Base-by-base conservation (phyloP, 2,329 filamentous ascomycete species). In the Pseudopithomyces chartarum region DNA sequence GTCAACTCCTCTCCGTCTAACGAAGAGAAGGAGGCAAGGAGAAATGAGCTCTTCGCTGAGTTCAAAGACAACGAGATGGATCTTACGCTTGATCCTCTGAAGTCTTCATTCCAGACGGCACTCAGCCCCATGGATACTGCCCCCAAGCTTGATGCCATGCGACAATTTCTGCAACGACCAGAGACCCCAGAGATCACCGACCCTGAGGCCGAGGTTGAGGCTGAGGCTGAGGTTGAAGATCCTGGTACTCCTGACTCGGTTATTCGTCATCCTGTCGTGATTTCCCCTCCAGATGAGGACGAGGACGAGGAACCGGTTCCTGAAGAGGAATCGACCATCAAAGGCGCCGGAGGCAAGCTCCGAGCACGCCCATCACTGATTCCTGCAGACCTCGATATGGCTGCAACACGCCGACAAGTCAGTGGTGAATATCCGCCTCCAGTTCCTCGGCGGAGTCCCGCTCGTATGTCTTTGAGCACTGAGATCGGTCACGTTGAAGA, bases 291-390 rank as follows among this genome's bases (percentile, higher is more conserved):
- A n/a, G n/a, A n/a, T 62, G 76, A 64, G 7, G 73, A 79, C 2
- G 74, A n/a, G n/a, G n/a, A 76, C 15, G 82, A 86, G 44, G 85
- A 86, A 0, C 82, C 82, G 34, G 86, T 98, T 56, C 92, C 94
- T 1, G 92, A 96, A 66, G 86, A 87, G 45, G 80, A 91, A 46
- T 92, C 94, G 4, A 97, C 94, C 0, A 93, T 98, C 78, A 95
- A 94, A 74, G 90, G 92, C 8, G 88, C 90, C 20, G 91, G 92
- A 7, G 91, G 91, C 11, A 92, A 88, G 74, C 83, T 98, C 39
- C 97, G 96, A 81, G 95, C 93, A 0, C 86, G 94, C 33, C 87
- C 92, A 15, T 97, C 94, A 1, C 87, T 92, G 38, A 96, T 93
- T 0, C 93, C 92, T 1, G 88, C 91, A 1, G 94, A 98, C 73